Percentiles rank a stretch among this genome's conserved stretches.
phyloP scores from a whole-genome alignment of 768 basidiomycete genomes.

The Lactarius pseudohatsudake region DNA sequence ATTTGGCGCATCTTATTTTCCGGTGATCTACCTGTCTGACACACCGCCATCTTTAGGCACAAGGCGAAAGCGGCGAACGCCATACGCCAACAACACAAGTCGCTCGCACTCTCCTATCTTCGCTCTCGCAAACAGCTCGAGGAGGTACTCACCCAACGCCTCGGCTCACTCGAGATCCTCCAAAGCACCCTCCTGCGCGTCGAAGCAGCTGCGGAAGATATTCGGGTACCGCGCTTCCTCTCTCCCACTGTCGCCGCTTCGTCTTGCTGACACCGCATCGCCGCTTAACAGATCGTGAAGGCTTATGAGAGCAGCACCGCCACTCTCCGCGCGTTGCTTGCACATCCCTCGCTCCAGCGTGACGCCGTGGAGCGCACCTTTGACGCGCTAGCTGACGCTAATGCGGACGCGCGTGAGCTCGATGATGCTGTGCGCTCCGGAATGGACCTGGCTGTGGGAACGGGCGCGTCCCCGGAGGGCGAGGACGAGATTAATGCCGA shows the following conservation, averaged over 20 bases:
- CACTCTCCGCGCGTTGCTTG: slow-evolving; percentile 72
- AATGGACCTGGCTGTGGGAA: slow-evolving; percentile 47
- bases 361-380: slow-evolving; percentile 82
- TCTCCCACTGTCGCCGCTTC: background rate
- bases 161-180: slow-evolving; percentile 71
- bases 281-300: slow-evolving; percentile 66
- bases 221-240: slow-evolving; percentile 56
- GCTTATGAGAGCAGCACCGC: slow-evolving; percentile 80
- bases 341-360: slow-evolving; percentile 77
- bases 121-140: slow-evolving; percentile 80
- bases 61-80: slow-evolving; percentile 64
- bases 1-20: slow-evolving; percentile 28
- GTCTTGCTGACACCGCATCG: background rate
- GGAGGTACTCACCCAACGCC: slow-evolving; percentile 70
- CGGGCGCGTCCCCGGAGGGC: slow-evolving; percentile 46
- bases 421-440: slow-evolving; percentile 74
- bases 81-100: slow-evolving; percentile 67
- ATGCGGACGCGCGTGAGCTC: slow-evolving; percentile 78
- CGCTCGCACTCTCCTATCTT: slow-evolving; percentile 73
- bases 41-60: slow-evolving; percentile 45
- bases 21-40: background rate
- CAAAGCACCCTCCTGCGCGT: slow-evolving; percentile 77
- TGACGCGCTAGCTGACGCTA: slow-evolving; percentile 82
- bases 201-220: slow-evolving; percentile 85
- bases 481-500: slow-evolving; percentile 66